Percentiles rank a stretch among this genome's conserved stretches.
These are phyloP conservation scores for Blastomyces gilchristii DNA, from an alignment of 2,329 filamentous ascomycete species.

Conservation along the genomic window DNA sequence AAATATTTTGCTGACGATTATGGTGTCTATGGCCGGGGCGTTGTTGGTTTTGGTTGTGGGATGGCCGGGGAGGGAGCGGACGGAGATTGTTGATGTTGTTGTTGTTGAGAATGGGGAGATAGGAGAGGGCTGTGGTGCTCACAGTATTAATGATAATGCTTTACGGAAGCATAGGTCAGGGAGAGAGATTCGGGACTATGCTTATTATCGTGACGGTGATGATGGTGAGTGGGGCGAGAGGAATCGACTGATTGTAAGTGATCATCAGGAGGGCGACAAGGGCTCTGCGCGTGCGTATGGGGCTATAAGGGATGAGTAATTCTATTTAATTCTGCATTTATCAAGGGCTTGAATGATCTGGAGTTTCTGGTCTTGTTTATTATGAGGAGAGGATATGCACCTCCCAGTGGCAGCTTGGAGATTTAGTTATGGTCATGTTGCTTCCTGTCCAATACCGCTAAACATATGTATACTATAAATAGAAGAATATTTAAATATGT, in stretches of 20 bases:
- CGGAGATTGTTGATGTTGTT: constrained; percentile 3
- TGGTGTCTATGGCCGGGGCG: constrained; percentile 56
- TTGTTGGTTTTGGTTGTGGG: constrained; percentile 57
- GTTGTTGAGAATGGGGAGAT: constrained; percentile 13
- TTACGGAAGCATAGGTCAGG: neutral
- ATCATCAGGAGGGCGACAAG: neutral
- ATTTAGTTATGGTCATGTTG: neutral
- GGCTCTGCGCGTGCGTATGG: neutral
- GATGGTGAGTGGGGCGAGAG: neutral
- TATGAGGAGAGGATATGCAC: neutral
- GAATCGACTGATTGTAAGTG: neutral
- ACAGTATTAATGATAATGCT: neutral
- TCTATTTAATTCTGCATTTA: neutral
- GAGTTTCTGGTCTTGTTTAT: no score
- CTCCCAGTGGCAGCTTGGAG: neutral
- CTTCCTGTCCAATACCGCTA: neutral
- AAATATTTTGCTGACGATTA: constrained; percentile 55
- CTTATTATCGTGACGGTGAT: neutral
- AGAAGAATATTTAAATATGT: no score
- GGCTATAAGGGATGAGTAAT: neutral
- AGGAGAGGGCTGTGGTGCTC: constrained; percentile 2
- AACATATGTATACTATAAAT: neutral
- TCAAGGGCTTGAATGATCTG: neutral
- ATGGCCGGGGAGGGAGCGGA: constrained; percentile 27
- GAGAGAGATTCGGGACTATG: neutral